Evolutionary conservation across 441 rosid species (phyloP), one percentile per base, ranked within the genome.

Genomic region (Pelargonium australe): DNA sequence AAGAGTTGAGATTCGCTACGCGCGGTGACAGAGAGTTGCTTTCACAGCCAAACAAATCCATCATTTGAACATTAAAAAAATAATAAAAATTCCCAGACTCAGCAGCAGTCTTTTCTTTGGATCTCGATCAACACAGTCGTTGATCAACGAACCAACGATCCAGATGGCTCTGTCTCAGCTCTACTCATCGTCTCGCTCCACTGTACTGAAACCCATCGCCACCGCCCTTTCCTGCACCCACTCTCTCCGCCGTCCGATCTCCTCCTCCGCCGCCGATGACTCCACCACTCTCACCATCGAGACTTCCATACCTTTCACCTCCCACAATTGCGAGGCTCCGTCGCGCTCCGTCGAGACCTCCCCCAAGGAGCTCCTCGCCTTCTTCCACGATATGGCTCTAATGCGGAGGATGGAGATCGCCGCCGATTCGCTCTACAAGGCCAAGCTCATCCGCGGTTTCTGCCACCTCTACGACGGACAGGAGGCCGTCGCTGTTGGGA

Each of bases 341-440:
- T 85, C 97, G 13, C 96, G 96, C 68, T 20, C 85, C 64, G 94
- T 91, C 67, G 87, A 82, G 58, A 91, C 96, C 69, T 75, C 76
- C 2, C 45, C 94, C 0, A 73, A 77, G 31, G 99, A 91, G 81
- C 94, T 94, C 63, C 73, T 88, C 17, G 40, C 90, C 60, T 89
- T 91, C 82, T 94, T 91, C 90, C 86, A 87, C 12, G 79, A 75
- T 77, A 88, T 94, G 97, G 93, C 94, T 20, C 43, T 70, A 70
- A 94, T 91, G 99, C 85, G 99, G 2, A 83, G 99, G 51, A 85
- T 89, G 96, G 97, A 95, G 86, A 91, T 95, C 80, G 91, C 97
- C 1, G 87, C 99, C 23, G 97, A 95, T 74, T 91, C 96, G 5
- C 96, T 95, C 53, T 95, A 94, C 87, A 94, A 94, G 81, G 86